Evolutionary conservation across 2,329 filamentous ascomycete genomes (phyloP).

Genomic region (Exophiala aquamarina): DNA sequence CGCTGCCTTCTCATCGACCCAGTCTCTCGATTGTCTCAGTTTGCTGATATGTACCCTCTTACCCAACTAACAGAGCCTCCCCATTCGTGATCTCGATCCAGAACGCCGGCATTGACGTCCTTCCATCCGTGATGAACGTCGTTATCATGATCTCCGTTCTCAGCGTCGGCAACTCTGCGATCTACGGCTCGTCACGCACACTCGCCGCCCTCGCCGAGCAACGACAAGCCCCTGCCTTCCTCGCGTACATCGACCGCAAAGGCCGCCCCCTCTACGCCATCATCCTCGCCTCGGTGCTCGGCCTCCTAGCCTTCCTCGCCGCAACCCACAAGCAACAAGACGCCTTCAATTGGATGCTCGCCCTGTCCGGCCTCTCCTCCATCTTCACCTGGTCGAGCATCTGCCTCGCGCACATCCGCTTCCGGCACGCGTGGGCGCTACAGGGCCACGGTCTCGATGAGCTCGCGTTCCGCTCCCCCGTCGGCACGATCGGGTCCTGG

Average conservation of each 20-base stretch:
- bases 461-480: constrained; percentile 61
- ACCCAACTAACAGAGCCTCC: constrained; percentile 40
- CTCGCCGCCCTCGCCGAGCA: constrained; percentile 54
- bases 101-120: constrained; percentile 59
- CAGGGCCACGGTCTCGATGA: constrained; percentile 63
- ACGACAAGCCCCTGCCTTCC: constrained; percentile 45
- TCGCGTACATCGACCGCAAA: constrained; percentile 46
- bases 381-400: constrained; percentile 68
- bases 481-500: constrained; percentile 63
- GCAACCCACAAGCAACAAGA: constrained; percentile 45
- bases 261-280: constrained; percentile 47
- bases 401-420: constrained; percentile 67
- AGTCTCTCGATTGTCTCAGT: not conserved
- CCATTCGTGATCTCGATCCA: constrained; percentile 68
- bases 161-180: constrained; percentile 59
- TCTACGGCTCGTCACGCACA: constrained; percentile 59
- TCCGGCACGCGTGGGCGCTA: constrained; percentile 59
- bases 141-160: constrained; percentile 64
- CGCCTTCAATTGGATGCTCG: constrained; percentile 65
- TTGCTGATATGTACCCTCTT: too few species aligned
- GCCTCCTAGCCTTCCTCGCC: constrained; percentile 43
- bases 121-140: constrained; percentile 67
- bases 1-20: not conserved
- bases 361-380: constrained; percentile 62
- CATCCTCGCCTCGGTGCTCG: constrained; percentile 40